Conservation (phyloP, 441 rosid genomes). For the Populus hybrid region DNA sequence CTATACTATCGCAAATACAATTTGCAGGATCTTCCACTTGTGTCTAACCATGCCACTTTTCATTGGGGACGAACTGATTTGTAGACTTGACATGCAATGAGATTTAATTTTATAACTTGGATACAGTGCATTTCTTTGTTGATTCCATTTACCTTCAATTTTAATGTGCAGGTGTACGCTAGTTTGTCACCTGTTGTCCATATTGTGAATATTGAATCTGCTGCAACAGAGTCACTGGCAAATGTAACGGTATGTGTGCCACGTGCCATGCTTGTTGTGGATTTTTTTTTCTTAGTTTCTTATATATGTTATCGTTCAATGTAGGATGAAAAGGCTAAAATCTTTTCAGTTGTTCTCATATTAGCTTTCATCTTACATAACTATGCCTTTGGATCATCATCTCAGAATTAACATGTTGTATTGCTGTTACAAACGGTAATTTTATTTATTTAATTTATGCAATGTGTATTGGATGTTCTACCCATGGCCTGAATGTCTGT, state of each 20-base stretch:
- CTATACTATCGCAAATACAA: neutral
- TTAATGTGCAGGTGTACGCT: constrained; percentile 73
- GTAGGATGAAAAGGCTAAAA: neutral
- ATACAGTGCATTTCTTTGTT: neutral
- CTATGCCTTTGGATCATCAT: neutral
- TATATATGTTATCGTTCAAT: too few species aligned
- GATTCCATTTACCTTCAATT: constrained; percentile 12
- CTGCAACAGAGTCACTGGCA: constrained; percentile 61
- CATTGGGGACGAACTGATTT: neutral
- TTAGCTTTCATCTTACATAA: neutral
- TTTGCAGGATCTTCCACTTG: neutral
- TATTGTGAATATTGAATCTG: constrained; percentile 64
- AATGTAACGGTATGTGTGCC: constrained; percentile 65
- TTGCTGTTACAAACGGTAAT: neutral
- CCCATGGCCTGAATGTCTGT: neutral
- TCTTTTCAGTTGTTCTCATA: neutral
- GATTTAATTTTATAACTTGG: neutral
- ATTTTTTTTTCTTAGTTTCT: neutral
- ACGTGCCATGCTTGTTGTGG: constrained; percentile 7
- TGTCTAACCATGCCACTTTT: neutral
- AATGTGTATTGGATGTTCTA: neutral
- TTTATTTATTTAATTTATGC: neutral
- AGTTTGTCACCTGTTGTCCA: constrained; percentile 78
- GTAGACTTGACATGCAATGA: neutral
- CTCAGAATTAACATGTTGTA: neutral